Base-by-base conservation (phyloP, 108 stramenopile species). In the Pseudonitzschia multiseries region DNA sequence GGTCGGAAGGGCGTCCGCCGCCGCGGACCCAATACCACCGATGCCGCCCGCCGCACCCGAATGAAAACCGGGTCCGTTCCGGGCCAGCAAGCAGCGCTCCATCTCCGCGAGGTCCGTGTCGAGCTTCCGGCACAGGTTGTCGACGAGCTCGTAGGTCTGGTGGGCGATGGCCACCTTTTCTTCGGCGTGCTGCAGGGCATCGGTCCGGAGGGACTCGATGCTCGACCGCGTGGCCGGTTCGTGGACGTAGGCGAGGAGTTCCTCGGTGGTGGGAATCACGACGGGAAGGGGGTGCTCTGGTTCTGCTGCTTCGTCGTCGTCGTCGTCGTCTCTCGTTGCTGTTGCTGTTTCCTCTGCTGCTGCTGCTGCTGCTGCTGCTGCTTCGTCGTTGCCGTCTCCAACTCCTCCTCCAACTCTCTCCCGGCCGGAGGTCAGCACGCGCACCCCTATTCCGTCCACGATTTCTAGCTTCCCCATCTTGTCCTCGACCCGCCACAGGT, bases 161-260 rank as follows among this genome's bases (percentile, higher is more conserved):
- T 84, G 44, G 0, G 93, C 86, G 6, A 89, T 85, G 10, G 79
- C 62, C 3, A 90, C 77, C 59, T 87, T 90, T 75, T 94, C 90
- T 29, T 79, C 80, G n/a, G 88, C 81, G 1, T 66, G 68, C 75
- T 90, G 89, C 40, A 80, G 60, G 12, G 78, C 64, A 29, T 80
- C 72, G 18, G 75, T 61, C 41, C 85, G 80, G 27, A 85, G 26
- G n/a, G 21, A 17, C 32, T 69, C 57, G 59, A 92, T 90, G 28
- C 70, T 28, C 0, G 65, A 29, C 1, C 78, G 73, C 69, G 79
- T 57, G 15, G 64, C 63, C 32, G 68, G 62, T 31, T 89, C 70
- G 33, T 80, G 66, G 0, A 81, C 81, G 61, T 67, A 79, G 13
- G 57, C 77, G 44, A 60, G 63, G n/a, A 86, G 69, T 75, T 85